Base-by-base conservation (phyloP, 208 protist genomes). In the Wallacemonas rigidus region DNA sequence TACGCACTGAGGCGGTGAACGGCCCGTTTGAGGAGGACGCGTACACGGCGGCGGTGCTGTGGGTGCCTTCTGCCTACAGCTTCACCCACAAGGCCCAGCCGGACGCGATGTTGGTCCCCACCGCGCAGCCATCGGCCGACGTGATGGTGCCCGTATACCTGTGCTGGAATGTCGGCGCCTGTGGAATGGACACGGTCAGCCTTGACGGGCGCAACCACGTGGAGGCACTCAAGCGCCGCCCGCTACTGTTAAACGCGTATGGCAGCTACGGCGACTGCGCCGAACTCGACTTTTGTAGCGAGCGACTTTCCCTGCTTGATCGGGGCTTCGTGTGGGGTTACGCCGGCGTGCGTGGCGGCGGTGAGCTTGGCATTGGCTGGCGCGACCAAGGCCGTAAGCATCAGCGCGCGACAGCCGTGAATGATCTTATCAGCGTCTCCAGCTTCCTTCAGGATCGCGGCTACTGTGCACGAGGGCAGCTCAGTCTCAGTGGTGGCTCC, bases 321-420 rank as follows among this genome's bases (percentile, higher is more conserved):
- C 82, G 91, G 17, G 95, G 92, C 44, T 77, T 96, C 50, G 72
- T 96, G 2, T 95, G 81, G 79, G 88, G 75, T 12, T 82, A 82
- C 36, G 92, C 90, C 7, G 76, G 71, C 8, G 84, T 97, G 57
- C 83, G 95, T 35, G 95, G 95, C n/a, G 95, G 95, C 11, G 91
- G 90, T 11, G 93, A 98, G 72, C 83, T 94, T 36, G 95, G 95
- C 14, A 84, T 83, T 14, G 47, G 72, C 8, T 95, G 87, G 86
- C 86, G 82, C 36, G 79, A 92, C 53, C 84, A 81, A 2, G 89
- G 86, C 11, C 75, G 87, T 26, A 65, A 71, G 58, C 51, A 82
- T 39, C 86, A 90, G 69, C 86, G 85, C 36, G 79, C 67, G 51
- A 96, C 91, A 40, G 83, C 89, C 8, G 90, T 97, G 17, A 90